These are phyloP conservation scores for Corniculantispora saksenae DNA, from an alignment of 2,329 filamentous ascomycete genomes.

Conservation along the genomic window DNA sequence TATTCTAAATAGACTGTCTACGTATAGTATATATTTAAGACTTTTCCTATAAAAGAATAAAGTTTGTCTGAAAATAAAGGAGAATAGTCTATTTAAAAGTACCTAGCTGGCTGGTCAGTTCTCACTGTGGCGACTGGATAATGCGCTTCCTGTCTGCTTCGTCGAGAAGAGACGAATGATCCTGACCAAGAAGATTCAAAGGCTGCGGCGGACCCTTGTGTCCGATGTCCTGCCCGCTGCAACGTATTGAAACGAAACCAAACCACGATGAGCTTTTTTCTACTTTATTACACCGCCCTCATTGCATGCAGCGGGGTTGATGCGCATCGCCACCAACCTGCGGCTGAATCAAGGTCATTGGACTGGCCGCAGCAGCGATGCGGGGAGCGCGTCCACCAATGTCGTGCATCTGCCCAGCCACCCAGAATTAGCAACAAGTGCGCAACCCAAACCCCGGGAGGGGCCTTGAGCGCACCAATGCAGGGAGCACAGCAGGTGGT, in stretches of 20 bases:
- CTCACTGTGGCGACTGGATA: no score
- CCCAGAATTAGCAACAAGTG: not conserved
- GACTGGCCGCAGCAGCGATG: not conserved
- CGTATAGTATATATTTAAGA: no score
- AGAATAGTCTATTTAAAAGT: no score
- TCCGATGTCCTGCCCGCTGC: not conserved
- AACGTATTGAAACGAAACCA: no score
- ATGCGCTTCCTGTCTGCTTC: no score
- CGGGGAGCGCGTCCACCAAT: slow-evolving; percentile 5
- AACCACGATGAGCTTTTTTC: not conserved
- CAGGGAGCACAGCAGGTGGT: not conserved
- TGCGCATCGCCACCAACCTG: not conserved
- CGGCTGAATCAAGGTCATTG: not conserved
- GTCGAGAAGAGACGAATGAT: no score
- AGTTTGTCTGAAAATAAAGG: no score
- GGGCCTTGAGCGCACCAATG: not conserved
- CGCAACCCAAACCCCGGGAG: not conserved
- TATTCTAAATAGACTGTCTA: no score
- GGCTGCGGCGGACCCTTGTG: not conserved
- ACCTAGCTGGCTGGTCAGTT: no score
- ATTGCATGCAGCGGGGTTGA: not conserved
- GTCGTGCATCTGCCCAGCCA: not conserved
- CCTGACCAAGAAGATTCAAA: no score
- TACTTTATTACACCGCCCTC: not conserved
- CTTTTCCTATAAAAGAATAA: no score